Evolutionary conservation across 129 eudicot genomes (phyloP).

Genomic region (Gnaphalium uliginosum): DNA sequence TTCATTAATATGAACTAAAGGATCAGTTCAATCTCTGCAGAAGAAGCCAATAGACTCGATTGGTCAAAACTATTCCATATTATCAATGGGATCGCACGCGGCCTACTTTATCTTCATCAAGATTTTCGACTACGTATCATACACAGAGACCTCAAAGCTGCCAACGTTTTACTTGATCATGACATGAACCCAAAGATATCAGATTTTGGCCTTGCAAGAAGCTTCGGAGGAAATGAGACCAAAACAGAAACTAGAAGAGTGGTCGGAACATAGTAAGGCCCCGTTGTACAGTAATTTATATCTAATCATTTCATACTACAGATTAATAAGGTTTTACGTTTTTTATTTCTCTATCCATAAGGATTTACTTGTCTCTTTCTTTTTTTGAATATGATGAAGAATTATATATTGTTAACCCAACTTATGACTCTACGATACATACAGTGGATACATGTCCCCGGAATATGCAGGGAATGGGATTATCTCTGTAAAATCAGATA

Average conservation of each 20-base stretch:
- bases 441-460: conserved; percentile 21
- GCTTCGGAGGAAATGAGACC: conserved; percentile 35
- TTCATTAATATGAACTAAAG: too few relatives aligned
- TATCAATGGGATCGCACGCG: conserved; percentile 47
- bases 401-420: neutral
- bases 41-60: conserved; percentile 27
- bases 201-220: conserved; percentile 55
- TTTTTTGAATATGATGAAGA: neutral
- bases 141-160: conserved; percentile 57
- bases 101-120: conserved; percentile 57
- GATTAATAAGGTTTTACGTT: neutral
- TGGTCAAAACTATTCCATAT: conserved; percentile 43
- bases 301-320: neutral
- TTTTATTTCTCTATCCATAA: conserved; percentile 11
- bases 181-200: conserved; percentile 51
- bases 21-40: neutral
- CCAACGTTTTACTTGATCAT: conserved; percentile 48
- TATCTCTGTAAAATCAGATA: conserved; percentile 26
- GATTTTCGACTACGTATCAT: conserved; percentile 48
- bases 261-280: conserved; percentile 45
- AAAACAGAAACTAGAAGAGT: conserved; percentile 39
- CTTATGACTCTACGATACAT: neutral
- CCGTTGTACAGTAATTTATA: neutral
- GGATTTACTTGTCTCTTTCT: too few relatives aligned
- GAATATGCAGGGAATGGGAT: conserved; percentile 30